A percentile compares a stretch with the other conserved stretches of the same genome.
These are phyloP conservation scores for Zygotorulaspora florentina DNA, from an alignment of 805 yeast genomes.

Conservation along the genomic window DNA sequence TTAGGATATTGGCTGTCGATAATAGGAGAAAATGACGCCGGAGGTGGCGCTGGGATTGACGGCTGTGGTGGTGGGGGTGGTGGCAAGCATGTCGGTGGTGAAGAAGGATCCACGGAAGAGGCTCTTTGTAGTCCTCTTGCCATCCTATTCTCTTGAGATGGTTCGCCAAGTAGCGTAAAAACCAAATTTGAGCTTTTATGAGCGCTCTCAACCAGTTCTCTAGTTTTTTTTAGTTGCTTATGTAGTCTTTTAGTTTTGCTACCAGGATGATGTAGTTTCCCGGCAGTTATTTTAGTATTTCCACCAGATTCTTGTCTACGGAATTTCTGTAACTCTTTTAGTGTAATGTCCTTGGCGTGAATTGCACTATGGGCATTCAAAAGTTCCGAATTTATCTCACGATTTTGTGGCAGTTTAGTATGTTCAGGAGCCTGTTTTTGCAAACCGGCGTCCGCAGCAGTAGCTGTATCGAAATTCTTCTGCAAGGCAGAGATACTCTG, in stretches of 20 bases:
- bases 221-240: background rate
- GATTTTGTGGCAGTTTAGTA: too few relatives aligned
- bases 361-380: too few relatives aligned
- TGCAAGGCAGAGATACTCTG: background rate
- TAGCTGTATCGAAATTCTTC: background rate
- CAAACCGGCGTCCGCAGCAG: too few relatives aligned
- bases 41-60: background rate
- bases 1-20: background rate
- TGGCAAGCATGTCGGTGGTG: conserved; percentile 1
- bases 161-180: conserved; percentile 13
- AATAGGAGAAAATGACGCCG: too few relatives aligned
- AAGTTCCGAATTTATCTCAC: too few relatives aligned
- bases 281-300: background rate
- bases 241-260: background rate
- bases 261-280: background rate
- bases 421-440: too few relatives aligned
- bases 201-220: conserved; percentile 11
- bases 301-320: background rate
- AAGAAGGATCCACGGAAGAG: background rate
- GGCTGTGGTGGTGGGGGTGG: conserved; percentile 3
- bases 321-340: too few relatives aligned
- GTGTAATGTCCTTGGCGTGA: too few relatives aligned
- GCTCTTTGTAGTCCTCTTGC: background rate
- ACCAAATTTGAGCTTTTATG: conserved; percentile 14
- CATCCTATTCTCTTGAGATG: background rate